Base-by-base conservation (phyloP, 192 early-diverging fungal species). In the Linnemannia zychae region DNA sequence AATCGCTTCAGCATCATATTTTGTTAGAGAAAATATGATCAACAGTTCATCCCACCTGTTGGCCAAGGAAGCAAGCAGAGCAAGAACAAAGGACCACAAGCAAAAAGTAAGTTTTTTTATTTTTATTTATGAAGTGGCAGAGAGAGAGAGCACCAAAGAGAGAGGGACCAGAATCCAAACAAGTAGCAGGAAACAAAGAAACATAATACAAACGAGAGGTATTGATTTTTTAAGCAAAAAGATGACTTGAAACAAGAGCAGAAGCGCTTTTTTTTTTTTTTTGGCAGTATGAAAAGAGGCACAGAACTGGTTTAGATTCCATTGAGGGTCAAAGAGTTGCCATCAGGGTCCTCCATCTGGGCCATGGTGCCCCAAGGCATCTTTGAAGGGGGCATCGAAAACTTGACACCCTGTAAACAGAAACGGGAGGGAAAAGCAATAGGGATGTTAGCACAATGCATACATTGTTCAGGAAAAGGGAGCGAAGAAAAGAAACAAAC, bases 291-390 rank as follows among this genome's bases (percentile, higher is more conserved):
- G n/a, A 65, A 5, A 31, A 71, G 15, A 38, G 40, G 40, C 40
- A 12, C 46, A 31, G 24, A 48, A 9, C 38, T 44, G 37, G 44
- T 11, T 28, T 38, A 71, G 40, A 63, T 31, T 63, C 44, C 69
- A 18, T 47, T 47, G 49, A 73, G n/a, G 48, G 67, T 76, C 52
- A 81, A 47, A 6, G 47, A 34, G 57, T 84, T 84, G 50, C 82
- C 82, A 76, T 84, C 82, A 4, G 82, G 82, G 13, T 84, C 82
- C 2, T 33, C 13, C n/a, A 84, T 60, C 67, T 69, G 50, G 20
- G 82, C 82, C 67, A 84, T 63, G n/a, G 50, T 68, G 18, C 82
- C 82, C 82, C 82, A 84, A 9, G 82, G 76, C 53, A 71, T 71
- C 34, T 84, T 71, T 0, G 66, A 37, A 0, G 82, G 82, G 7